Base-by-base conservation (phyloP, 2,329 filamentous ascomycete genomes). In the Clonostachys rosea region DNA sequence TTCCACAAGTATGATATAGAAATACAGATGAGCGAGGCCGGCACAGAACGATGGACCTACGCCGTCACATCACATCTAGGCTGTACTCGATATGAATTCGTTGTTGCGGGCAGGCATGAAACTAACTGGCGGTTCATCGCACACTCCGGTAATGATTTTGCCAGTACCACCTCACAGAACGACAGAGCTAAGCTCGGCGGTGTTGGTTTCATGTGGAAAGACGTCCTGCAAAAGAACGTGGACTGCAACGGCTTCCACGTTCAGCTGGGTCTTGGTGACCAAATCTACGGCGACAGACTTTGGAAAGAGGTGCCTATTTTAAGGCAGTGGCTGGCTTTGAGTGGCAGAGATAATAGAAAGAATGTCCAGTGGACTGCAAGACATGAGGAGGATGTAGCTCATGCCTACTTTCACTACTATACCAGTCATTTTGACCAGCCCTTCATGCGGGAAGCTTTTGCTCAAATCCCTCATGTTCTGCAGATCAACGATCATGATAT, bases 331-430 rank as follows among this genome's bases (percentile, higher is more conserved):
- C 83, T 96, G 41, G 83, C 87, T 10, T 94, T 91, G 69, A 91
- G 87, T 58, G 94, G 94, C 6, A 91, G 96, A 55, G 94, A 97
- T 47, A 94, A 91, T 56, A 80, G 95, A 49, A 95, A 91, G 71
- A 95, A 85, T 56, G 86, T 90, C 1, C 79, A 85, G 40, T 99
- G 94, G 94, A 96, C 91, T 8, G 90, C 92, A 5, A 86, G 90
- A 44, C 89, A 97, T 58, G 91, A 99, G 61, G 92, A 99, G 60
- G 94, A 99, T 60, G 90, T 96, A 16, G 85, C 87, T 3, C 91
- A 97, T 67, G 91, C 94, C 8, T 99, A 96, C 70, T 99, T 99
- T 67, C 94, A 99, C 66, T 99, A 96, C 66, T 99, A 99, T 64
- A 96, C 91, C 2, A 96, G 91, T 56, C 92, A 97, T 65, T 97